These are phyloP conservation scores for Protomyces inundatus DNA, from an alignment of 1,139 yeast species.

Conservation along the genomic window DNA sequence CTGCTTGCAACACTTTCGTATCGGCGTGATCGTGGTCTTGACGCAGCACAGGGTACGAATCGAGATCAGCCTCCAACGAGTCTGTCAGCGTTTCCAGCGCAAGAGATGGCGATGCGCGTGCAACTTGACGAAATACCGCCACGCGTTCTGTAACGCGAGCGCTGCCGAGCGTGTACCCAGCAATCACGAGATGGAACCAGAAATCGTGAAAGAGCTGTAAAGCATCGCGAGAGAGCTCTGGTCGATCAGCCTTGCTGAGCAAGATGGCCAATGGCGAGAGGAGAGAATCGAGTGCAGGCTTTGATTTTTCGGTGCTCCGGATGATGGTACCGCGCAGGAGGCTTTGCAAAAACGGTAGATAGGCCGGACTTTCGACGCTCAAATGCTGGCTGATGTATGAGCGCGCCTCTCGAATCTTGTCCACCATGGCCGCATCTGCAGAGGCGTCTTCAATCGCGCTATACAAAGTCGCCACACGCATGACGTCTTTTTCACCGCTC, in stretches of 20 bases:
- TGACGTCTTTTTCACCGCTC: slow-evolving; percentile 15
- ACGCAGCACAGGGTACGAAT: slow-evolving; percentile 82
- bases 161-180: slow-evolving; percentile 70
- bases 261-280: slow-evolving; percentile 1
- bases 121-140: slow-evolving; percentile 59
- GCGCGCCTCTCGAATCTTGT: neutral
- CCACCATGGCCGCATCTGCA: neutral
- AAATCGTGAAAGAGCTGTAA: slow-evolving; percentile 63
- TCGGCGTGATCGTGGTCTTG: slow-evolving; percentile 80
- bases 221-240: neutral
- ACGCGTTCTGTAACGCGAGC: slow-evolving; percentile 49
- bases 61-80: slow-evolving; percentile 85
- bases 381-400: neutral
- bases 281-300: neutral
- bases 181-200: slow-evolving; percentile 92
- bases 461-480: neutral
- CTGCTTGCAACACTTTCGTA: slow-evolving; percentile 49
- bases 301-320: neutral
- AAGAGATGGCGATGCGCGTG: slow-evolving; percentile 83
- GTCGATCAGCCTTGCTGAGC: neutral
- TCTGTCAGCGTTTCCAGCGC: slow-evolving; percentile 84
- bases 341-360: neutral
- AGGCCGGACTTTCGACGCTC: neutral
- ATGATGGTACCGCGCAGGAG: slow-evolving; percentile 6
- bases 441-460: neutral